phyloP scores from a whole-genome alignment of 2,329 filamentous ascomycete species.

The Epichloe sylvatica region DNA sequence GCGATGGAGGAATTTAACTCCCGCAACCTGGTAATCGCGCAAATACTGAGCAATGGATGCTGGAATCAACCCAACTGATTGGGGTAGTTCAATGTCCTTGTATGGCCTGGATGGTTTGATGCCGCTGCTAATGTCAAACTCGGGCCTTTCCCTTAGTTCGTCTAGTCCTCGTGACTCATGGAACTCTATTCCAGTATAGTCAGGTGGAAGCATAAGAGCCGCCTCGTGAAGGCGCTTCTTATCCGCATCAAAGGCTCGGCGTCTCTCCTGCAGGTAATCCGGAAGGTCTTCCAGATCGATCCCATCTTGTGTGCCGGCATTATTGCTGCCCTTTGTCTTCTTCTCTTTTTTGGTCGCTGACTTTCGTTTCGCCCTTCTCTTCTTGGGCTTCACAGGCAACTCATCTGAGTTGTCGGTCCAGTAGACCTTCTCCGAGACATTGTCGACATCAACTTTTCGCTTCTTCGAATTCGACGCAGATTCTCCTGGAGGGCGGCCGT shows the following conservation, averaged over 20 bases:
- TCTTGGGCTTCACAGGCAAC: slow-evolving; percentile 42
- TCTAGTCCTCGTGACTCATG: slow-evolving; percentile 26
- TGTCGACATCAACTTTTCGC: slow-evolving; percentile 21
- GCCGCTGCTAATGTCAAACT: slow-evolving; percentile 40
- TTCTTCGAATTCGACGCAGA: slow-evolving; percentile 15
- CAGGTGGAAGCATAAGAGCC: slow-evolving; percentile 63
- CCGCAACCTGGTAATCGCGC: slow-evolving; percentile 79
- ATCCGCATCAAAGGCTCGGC: slow-evolving; percentile 53
- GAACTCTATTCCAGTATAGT: slow-evolving; percentile 62
- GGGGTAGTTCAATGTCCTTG: slow-evolving; percentile 58
- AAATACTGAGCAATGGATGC: slow-evolving; percentile 84
- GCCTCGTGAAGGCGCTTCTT: slow-evolving; percentile 45
- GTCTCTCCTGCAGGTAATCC: slow-evolving; percentile 57
- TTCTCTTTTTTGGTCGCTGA: slow-evolving; percentile 15
- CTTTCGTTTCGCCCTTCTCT: slow-evolving; percentile 16
- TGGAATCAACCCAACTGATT: slow-evolving; percentile 70
- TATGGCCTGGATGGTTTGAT: slow-evolving; percentile 56
- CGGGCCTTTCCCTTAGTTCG: slow-evolving; percentile 51
- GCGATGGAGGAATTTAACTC: slow-evolving; percentile 72
- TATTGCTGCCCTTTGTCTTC: slow-evolving; percentile 13
- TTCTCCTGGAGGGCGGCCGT: slow-evolving; percentile 3
- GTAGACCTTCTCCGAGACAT: slow-evolving; percentile 30
- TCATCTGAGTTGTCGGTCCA: slow-evolving; percentile 48
- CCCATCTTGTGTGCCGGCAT: slow-evolving; percentile 26
- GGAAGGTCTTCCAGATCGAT: slow-evolving; percentile 48